These are phyloP conservation scores for Phytophthora ramorum DNA, from an alignment of 352 stramenopile genomes.

Conservation along the genomic window DNA sequence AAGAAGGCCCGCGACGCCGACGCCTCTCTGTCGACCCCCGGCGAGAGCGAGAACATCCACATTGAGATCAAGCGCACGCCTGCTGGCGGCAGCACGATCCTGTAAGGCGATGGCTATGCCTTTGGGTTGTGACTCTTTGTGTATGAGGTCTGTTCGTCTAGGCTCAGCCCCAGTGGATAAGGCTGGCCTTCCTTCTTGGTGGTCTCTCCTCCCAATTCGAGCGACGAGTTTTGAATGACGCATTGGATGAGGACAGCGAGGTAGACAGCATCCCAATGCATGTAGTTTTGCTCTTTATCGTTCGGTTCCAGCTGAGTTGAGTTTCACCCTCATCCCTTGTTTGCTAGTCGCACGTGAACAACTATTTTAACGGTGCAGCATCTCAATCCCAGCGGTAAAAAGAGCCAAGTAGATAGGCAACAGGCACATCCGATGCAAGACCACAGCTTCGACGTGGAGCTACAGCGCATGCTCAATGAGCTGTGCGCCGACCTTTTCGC, in stretches of 20 bases:
- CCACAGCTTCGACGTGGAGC: constrained; percentile 32
- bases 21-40: constrained; percentile 30
- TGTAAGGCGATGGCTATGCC: constrained; percentile 31
- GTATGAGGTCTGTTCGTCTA: constrained; percentile 41
- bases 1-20: constrained; percentile 37
- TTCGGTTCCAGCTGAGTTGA: not conserved
- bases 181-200: constrained; percentile 20
- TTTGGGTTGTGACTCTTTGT: constrained; percentile 16
- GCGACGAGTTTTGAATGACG: constrained; percentile 14
- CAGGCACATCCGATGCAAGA: constrained; percentile 17
- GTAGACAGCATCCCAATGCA: constrained; percentile 37
- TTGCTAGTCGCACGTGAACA: not conserved
- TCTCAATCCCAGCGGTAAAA: too few species aligned
- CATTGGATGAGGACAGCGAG: constrained; percentile 23
- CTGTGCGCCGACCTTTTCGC: constrained; percentile 43
- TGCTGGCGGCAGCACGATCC: constrained; percentile 49
- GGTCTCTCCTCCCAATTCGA: constrained; percentile 16
- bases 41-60: constrained; percentile 41
- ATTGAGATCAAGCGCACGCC: constrained; percentile 52
- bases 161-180: constrained; percentile 27
- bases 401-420: not conserved
- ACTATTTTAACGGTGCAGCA: not conserved
- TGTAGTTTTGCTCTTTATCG: constrained; percentile 25
- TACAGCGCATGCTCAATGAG: constrained; percentile 43
- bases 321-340: not conserved